phyloP scores from a whole-genome alignment of 2,329 filamentous ascomycete genomes.

The Plectosphaerella cucumerina region DNA sequence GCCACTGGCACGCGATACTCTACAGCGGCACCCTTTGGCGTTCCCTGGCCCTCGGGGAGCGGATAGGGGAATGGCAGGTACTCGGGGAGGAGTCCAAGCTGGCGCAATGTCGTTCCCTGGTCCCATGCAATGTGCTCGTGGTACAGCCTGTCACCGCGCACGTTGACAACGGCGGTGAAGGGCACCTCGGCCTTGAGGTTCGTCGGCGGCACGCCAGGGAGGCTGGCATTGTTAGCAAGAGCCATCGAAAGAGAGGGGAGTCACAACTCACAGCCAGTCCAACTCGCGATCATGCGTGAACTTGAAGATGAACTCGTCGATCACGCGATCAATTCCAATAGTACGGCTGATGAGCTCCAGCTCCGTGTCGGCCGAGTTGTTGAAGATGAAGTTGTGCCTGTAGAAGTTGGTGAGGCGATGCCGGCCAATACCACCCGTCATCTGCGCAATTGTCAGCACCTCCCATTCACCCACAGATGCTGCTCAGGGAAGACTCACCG shows the following conservation, averaged over 20 bases:
- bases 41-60: conserved; percentile 31
- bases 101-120: conserved; percentile 58
- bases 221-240: conserved; percentile 13
- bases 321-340: conserved; percentile 65
- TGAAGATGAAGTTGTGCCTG: conserved; percentile 68
- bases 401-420: conserved; percentile 63
- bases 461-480: neutral
- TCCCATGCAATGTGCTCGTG: conserved; percentile 69
- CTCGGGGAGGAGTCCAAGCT: conserved; percentile 51
- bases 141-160: conserved; percentile 59
- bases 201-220: conserved; percentile 54
- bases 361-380: conserved; percentile 62
- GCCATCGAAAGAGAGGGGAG: neutral
- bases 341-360: conserved; percentile 70
- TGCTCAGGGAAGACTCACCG: conserved; percentile 18
- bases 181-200: conserved; percentile 50
- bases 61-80: conserved; percentile 60
- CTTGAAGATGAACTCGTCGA: conserved; percentile 66
- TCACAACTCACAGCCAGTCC: conserved; percentile 60
- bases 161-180: conserved; percentile 58
- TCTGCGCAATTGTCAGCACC: conserved; percentile 17
- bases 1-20: conserved; percentile 27
- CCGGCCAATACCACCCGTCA: conserved; percentile 68
- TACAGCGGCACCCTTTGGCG: conserved; percentile 9
- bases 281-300: conserved; percentile 60